phyloP scores from a whole-genome alignment of 495 filamentous ascomycete genomes.

The Talaromyces stipitatus region DNA sequence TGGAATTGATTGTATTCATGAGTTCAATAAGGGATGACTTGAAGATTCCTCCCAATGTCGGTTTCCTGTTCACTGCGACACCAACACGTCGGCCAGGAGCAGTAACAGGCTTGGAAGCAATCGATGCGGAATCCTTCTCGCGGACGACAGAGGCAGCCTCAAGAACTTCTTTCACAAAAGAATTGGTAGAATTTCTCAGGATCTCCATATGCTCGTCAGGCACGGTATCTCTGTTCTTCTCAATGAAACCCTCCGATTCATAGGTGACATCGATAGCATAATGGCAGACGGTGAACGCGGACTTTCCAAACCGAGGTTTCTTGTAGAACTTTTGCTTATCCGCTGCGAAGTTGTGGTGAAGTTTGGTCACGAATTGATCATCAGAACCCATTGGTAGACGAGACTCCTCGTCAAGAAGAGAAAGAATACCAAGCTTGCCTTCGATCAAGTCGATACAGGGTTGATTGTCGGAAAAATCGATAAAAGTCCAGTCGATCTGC shows the following conservation, averaged over 20 bases:
- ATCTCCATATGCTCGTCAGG: constrained; percentile 97
- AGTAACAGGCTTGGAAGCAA: constrained; percentile 59
- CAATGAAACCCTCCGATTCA: constrained; percentile 99
- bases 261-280: constrained; percentile 99
- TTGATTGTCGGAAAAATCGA: constrained; percentile 99
- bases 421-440: constrained; percentile 87
- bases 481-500: constrained; percentile 98
- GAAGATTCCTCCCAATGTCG: constrained; percentile 96
- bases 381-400: constrained; percentile 94
- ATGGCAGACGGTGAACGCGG: constrained; percentile 96
- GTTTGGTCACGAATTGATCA: constrained; percentile 94
- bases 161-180: constrained; percentile 78
- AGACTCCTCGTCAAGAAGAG: constrained; percentile 93
- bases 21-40: constrained; percentile 96
- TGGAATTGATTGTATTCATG: constrained; percentile 95
- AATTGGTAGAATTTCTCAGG: constrained; percentile 73
- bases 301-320: constrained; percentile 96
- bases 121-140: constrained; percentile 77
- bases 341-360: constrained; percentile 86
- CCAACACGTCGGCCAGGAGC: constrained; percentile 74
- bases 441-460: constrained; percentile 99
- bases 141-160: constrained; percentile 76
- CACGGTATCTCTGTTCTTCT: constrained; percentile 98
- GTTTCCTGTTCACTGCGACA: constrained; percentile 89
- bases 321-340: constrained; percentile 98